These are phyloP conservation scores for Pyrenula aspistea DNA, from an alignment of 495 filamentous ascomycete species.

Conservation along the genomic window DNA sequence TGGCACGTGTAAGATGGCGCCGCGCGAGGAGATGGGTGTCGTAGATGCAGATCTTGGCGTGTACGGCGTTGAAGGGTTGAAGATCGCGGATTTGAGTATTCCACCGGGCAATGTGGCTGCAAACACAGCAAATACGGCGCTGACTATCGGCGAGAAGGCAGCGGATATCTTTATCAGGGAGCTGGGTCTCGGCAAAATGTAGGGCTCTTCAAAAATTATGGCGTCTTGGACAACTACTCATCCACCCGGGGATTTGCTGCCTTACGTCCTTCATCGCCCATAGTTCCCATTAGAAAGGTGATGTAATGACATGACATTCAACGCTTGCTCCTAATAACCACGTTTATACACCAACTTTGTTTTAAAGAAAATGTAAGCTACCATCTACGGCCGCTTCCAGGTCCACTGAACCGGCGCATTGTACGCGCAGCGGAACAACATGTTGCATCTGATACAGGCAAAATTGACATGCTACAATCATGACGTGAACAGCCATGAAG, in stretches of 20 bases:
- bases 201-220: not conserved
- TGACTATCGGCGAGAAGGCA: constrained; percentile 48
- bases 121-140: constrained; percentile 49
- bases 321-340: not conserved
- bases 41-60: constrained; percentile 28
- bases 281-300: not conserved
- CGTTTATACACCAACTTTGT: not conserved
- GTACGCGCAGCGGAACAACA: not conserved
- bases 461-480: not conserved
- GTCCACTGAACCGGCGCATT: not conserved
- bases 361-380: not conserved
- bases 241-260: not conserved
- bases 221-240: not conserved
- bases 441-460: not conserved
- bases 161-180: constrained; percentile 37
- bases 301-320: not conserved
- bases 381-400: not conserved
- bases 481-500: not conserved
- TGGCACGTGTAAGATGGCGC: constrained; percentile 37
- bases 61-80: constrained; percentile 34
- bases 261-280: not conserved
- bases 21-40: constrained; percentile 29
- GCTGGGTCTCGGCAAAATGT: not conserved
- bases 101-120: constrained; percentile 46
- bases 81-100: constrained; percentile 35